These are phyloP conservation scores for Exophiala sp. DNA, from an alignment of 2,329 filamentous ascomycete species.

Conservation along the genomic window DNA sequence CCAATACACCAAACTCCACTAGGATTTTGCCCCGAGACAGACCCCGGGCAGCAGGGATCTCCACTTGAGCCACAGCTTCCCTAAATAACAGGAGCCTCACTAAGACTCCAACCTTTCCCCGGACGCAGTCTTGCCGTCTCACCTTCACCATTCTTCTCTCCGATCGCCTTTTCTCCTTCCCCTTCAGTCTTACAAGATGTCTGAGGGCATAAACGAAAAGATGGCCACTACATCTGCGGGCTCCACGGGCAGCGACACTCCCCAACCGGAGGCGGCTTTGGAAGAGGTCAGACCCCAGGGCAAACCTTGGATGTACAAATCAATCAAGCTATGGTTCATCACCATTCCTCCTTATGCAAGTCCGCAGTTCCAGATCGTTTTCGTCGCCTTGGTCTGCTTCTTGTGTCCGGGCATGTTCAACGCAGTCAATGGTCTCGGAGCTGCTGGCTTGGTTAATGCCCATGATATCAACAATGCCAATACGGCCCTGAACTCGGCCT, in stretches of 20 bases:
- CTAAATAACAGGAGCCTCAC: constrained; percentile 7
- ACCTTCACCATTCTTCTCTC: background rate
- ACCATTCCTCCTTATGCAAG: constrained; percentile 65
- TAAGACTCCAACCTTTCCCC: constrained; percentile 5
- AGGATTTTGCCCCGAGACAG: constrained; percentile 16
- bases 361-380: constrained; percentile 62
- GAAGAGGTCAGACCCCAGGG: constrained; percentile 27
- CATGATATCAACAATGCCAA: constrained; percentile 61
- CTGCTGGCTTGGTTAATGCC: constrained; percentile 54
- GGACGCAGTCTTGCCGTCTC: background rate
- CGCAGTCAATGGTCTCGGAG: constrained; percentile 59
- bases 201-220: constrained; percentile 26
- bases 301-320: constrained; percentile 61
- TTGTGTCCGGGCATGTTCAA: constrained; percentile 70
- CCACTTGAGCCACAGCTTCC: constrained; percentile 8
- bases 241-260: constrained; percentile 16
- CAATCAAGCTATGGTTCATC: constrained; percentile 49
- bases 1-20: constrained; percentile 12
- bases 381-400: constrained; percentile 67
- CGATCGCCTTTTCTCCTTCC: background rate
- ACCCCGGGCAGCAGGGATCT: constrained; percentile 8
- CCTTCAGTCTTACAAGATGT: constrained; percentile 8
- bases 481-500: constrained; percentile 64
- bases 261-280: constrained; percentile 12
- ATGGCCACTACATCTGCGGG: constrained; percentile 17